A percentile compares a stretch with the other conserved stretches of the same genome.
Conservation (phyloP, 345 rosid genomes). For the Clarkia xantiana region DNA sequence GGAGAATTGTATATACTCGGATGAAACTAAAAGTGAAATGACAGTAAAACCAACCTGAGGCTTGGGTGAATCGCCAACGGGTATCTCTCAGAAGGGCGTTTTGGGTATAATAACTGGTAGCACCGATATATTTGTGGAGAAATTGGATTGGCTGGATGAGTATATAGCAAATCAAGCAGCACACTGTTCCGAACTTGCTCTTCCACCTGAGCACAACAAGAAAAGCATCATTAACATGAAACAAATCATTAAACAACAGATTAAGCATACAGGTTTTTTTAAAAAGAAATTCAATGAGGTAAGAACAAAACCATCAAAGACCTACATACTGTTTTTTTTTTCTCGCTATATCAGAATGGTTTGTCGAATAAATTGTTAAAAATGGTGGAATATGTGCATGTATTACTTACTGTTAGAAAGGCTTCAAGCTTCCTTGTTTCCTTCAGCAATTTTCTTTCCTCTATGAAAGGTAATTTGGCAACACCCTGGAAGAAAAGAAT, state of each 20-base stretch:
- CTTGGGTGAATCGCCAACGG: constrained; percentile 32
- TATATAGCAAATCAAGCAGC: constrained; percentile 76
- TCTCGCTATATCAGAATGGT: too few species aligned
- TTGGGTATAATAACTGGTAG: constrained; percentile 18
- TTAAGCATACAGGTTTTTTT: background rate
- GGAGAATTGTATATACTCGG: constrained; percentile 8
- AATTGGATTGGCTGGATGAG: constrained; percentile 57
- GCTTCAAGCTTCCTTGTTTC: constrained; percentile 79
- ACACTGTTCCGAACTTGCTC: constrained; percentile 72
- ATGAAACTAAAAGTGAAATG: constrained; percentile 1
- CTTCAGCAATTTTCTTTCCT: constrained; percentile 57
- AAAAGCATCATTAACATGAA: too few species aligned
- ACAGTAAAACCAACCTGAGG: constrained; percentile 38
- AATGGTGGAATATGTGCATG: background rate
- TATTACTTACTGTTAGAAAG: constrained; percentile 52
- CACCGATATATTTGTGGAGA: constrained; percentile 28
- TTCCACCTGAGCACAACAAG: constrained; percentile 37
- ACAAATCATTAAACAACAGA: too few species aligned
- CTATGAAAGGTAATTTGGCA: constrained; percentile 90
- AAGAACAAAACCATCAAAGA: too few species aligned
- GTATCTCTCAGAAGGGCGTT: constrained; percentile 31
- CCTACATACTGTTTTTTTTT: too few species aligned
- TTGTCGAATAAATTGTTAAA: too few species aligned
- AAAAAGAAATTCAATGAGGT: background rate
- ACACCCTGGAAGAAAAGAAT: constrained; percentile 44